Evolutionary conservation across 1,284 basidiomycete genomes (phyloP).

Genomic region (Lentinula novae-zelandiae): DNA sequence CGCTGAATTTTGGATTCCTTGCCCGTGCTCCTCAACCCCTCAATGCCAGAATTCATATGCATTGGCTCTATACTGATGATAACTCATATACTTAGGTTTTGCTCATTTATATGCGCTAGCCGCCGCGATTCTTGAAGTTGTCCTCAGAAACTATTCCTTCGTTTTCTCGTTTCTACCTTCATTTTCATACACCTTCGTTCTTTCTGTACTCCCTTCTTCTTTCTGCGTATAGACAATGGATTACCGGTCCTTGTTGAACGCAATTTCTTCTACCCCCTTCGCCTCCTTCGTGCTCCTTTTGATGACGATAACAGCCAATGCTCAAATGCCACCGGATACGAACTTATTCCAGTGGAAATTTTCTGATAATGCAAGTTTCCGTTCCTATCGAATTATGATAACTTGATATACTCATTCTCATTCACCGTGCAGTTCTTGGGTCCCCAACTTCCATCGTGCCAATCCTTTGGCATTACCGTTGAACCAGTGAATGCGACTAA

Average conservation of each 20-base stretch:
- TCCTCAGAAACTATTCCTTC: not conserved
- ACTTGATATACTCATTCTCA: not conserved
- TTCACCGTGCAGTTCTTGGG: conserved; percentile 2
- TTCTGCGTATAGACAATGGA: not conserved
- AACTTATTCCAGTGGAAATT: conserved; percentile 18
- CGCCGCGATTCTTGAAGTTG: not conserved
- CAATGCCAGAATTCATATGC: not conserved
- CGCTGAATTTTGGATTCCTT: not conserved
- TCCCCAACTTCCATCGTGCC: conserved; percentile 12
- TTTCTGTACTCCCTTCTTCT: not conserved
- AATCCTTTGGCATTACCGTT: conserved; percentile 7
- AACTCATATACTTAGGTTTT: not conserved
- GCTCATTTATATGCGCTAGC: conserved; percentile 2
- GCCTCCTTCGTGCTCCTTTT: not conserved
- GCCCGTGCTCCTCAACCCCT: not conserved
- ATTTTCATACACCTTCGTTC: not conserved
- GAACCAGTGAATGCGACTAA: conserved; percentile 6
- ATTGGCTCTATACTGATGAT: not conserved
- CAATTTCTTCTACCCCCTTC: not conserved
- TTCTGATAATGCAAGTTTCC: conserved; percentile 9
- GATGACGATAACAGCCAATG: not conserved
- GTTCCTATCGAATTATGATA: not conserved
- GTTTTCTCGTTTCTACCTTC: not conserved
- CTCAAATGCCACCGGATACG: not conserved
- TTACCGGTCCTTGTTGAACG: not conserved